These are phyloP conservation scores for Geoglossum cookeanum DNA, from an alignment of 2,329 filamentous ascomycete species.

Conservation along the genomic window DNA sequence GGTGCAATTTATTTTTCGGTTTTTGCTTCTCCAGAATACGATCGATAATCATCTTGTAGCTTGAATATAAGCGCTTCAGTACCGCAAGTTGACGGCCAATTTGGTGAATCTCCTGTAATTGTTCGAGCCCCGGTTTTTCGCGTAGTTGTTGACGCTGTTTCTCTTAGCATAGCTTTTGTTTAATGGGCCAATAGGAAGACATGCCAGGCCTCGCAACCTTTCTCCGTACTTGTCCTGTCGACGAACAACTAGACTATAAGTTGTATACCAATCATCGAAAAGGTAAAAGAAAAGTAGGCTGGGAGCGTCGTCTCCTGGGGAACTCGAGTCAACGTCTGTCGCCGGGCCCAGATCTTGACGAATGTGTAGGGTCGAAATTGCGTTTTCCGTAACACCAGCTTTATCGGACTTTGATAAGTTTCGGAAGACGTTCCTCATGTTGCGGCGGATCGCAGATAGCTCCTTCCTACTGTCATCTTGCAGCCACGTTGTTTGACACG, in stretches of 20 bases:
- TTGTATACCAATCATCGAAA: constrained; percentile 48
- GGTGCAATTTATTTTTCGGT: not conserved
- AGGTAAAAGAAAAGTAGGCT: constrained; percentile 48
- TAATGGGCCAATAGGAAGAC: constrained; percentile 5
- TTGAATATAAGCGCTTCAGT: constrained; percentile 41
- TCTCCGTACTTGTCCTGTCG: constrained; percentile 32
- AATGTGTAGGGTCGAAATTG: constrained; percentile 29
- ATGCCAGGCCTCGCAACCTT: constrained; percentile 30
- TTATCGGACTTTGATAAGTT: constrained; percentile 35
- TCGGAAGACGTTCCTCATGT: constrained; percentile 40
- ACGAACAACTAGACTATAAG: constrained; percentile 38
- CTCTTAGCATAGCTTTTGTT: constrained; percentile 2
- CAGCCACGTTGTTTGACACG: constrained; percentile 20
- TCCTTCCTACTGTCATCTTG: constrained; percentile 17
- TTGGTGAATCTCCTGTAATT: constrained; percentile 34
- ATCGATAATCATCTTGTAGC: constrained; percentile 41
- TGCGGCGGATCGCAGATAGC: constrained; percentile 32
- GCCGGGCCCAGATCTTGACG: constrained; percentile 17
- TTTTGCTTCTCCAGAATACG: constrained; percentile 34
- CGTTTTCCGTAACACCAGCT: constrained; percentile 21
- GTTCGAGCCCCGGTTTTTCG: constrained; percentile 24
- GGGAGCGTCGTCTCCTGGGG: constrained; percentile 30
- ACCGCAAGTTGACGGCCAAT: constrained; percentile 41
- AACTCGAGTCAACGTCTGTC: constrained; percentile 13
- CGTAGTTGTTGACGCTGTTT: constrained; percentile 35